Evolutionary conservation across 192 early-diverging fungal genomes (phyloP).

Genomic region (Coemansia sp.): DNA sequence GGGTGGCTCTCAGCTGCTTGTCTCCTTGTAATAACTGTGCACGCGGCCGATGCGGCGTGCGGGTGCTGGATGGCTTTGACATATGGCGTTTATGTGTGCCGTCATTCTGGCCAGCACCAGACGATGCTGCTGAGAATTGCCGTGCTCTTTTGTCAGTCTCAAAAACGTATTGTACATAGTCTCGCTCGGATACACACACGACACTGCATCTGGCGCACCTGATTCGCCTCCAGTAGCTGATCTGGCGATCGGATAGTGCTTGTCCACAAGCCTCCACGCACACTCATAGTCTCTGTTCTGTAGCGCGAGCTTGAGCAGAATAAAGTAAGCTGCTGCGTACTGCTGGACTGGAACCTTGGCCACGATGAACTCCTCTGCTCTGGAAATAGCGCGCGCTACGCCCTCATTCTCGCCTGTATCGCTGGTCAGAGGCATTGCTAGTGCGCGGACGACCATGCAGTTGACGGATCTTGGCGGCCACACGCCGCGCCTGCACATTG

Average conservation of each 20-base stretch:
- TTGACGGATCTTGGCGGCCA: slow-evolving; percentile 36
- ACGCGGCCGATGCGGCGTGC: slow-evolving; percentile 22
- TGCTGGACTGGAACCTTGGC: slow-evolving; percentile 30
- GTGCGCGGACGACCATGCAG: slow-evolving; percentile 38
- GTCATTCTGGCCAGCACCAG: slow-evolving; percentile 29
- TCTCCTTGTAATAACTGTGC: not conserved
- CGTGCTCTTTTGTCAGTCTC: slow-evolving; percentile 7
- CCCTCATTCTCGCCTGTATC: not conserved
- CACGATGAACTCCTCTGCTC: slow-evolving; percentile 19
- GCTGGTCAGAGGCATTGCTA: not conserved
- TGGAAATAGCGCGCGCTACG: not conserved
- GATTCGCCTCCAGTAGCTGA: not conserved
- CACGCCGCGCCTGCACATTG: slow-evolving; percentile 23
- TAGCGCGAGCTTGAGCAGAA: slow-evolving; percentile 19
- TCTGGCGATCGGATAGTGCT: slow-evolving; percentile 22
- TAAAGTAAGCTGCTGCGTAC: slow-evolving; percentile 14
- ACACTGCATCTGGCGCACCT: not conserved
- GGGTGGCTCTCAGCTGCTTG: not conserved
- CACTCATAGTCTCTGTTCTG: slow-evolving; percentile 14
- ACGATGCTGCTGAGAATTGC: slow-evolving; percentile 24
- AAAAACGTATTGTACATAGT: slow-evolving; percentile 35
- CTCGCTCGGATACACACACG: slow-evolving; percentile 26
- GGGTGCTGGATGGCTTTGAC: not conserved
- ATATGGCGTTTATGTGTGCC: slow-evolving; percentile 16
- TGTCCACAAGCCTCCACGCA: slow-evolving; percentile 24